A percentile compares a stretch with the other conserved stretches of the same genome.
Conservation (phyloP, 129 eudicot species). For the Lonicera japonica region DNA sequence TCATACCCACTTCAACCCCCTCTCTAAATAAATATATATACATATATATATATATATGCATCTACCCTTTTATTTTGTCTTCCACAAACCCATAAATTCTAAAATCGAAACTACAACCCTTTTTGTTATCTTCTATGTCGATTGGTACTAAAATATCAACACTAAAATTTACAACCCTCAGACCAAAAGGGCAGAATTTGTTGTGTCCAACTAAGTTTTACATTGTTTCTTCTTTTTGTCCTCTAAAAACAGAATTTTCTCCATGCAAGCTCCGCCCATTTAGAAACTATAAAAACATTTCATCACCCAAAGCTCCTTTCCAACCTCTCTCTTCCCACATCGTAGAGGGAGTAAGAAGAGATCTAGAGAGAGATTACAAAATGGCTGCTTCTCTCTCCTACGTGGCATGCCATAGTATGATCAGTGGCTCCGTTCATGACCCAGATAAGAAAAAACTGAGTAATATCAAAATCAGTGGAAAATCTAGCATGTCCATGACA, state of each 20-base stretch:
- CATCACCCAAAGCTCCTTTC: slow-evolving; percentile 36
- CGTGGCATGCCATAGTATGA: slow-evolving; percentile 14
- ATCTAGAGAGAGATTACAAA: neutral
- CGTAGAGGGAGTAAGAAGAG: neutral
- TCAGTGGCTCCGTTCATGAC: slow-evolving; percentile 7
- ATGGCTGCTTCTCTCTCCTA: slow-evolving; percentile 25
- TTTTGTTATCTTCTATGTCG: neutral
- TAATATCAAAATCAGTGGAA: slow-evolving; percentile 24
- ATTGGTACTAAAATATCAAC: neutral
- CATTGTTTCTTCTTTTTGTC: neutral
- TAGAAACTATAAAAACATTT: slow-evolving; percentile 20
- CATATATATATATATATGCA: too few relatives aligned
- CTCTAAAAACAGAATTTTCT: neutral
- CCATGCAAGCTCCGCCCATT: neutral
- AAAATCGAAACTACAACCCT: too few relatives aligned
- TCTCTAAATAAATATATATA: too few relatives aligned
- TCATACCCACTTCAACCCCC: too few relatives aligned
- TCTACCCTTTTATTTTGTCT: too few relatives aligned
- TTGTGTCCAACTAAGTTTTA: neutral
- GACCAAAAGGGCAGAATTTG: neutral
- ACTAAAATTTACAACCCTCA: neutral
- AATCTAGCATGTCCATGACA: neutral
- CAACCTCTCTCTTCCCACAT: slow-evolving; percentile 17
- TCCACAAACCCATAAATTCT: too few relatives aligned
- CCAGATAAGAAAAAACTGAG: slow-evolving; percentile 8